Base-by-base conservation (phyloP, 768 basidiomycete genomes). In the Boletus sp. region DNA sequence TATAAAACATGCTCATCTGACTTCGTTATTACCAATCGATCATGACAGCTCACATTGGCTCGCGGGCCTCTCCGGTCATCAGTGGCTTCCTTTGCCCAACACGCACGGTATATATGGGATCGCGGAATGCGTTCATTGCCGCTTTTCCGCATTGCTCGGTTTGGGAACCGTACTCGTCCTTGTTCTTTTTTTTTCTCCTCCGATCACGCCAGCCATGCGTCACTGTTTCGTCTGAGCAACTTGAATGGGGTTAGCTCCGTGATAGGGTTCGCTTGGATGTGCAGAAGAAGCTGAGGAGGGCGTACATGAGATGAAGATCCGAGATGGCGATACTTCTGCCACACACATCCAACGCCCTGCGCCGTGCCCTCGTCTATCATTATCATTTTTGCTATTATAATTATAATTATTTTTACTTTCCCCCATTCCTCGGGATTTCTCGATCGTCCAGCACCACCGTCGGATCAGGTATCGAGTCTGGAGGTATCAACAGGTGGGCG, bases 101-200 rank as follows among this genome's bases (percentile, higher is more conserved):
- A n/a, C 21, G 25, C 17, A 17, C 32, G 7, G 14, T n/a, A 42
- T 19, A 53, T 40, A 53, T 55, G 53, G 49, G 40, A 55, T 58
- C 59, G 50, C 61, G 64, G 64, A 67, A 66, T 33, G 39, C 46
- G 33, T 58, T 57, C 64, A 57, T 63, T 33, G 47, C 66, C 66
- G 66, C 52, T 60, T 55, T 62, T 51, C 63, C 60, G 63, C 50
- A 23, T 57, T 51, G 48, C 34, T 55, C 41, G 35, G 42, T 49
- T 44, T 44, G 32, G 35, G 54, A 42, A 56, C 47, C 39, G 17
- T 39, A 50, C 15, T 35, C 48, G 5, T n/a, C 42, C 47, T 23
- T 25, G 25, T 25, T 25, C 25, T 13, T 32, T 45, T 8, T 45
- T n/a, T 40, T 38, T 44, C 40, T 53, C 49, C 49, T 56, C 50